Percentiles rank a stretch among this genome's conserved stretches.
phyloP scores from a whole-genome alignment of 345 rosid genomes.

The Salix koriyanagi region DNA sequence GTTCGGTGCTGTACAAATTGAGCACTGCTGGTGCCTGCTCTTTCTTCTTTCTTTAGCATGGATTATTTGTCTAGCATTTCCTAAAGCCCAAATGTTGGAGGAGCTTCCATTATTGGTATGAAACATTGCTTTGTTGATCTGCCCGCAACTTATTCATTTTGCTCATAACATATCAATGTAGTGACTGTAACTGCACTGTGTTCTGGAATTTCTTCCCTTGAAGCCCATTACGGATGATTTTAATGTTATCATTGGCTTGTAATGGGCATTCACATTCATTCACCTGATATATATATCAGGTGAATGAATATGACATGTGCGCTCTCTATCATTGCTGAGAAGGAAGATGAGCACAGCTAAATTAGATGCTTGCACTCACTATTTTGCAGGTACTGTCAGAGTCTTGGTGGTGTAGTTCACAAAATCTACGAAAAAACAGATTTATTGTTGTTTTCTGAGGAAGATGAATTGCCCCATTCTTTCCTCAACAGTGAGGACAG shows the following conservation, averaged over 20 bases:
- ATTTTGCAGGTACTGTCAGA: conserved; percentile 53
- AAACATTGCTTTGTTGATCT: not conserved
- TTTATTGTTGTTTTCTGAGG: conserved; percentile 53
- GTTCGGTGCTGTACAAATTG: not conserved
- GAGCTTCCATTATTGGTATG: not conserved
- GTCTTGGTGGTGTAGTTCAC: conserved; percentile 58
- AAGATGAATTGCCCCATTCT: conserved; percentile 51
- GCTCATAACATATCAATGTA: not conserved
- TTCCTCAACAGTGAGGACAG: conserved; percentile 70
- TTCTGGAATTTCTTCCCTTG: not conserved
- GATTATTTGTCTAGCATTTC: not conserved
- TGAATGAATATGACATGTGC: not conserved
- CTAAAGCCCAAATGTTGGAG: not conserved
- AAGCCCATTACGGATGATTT: not conserved
- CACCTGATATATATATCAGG: too few relatives aligned
- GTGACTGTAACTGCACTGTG: not conserved
- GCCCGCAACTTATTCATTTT: not conserved
- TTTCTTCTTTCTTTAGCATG: not conserved
- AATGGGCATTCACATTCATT: not conserved
- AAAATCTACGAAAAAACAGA: conserved; percentile 73
- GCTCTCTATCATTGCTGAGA: not conserved
- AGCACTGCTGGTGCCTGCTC: not conserved
- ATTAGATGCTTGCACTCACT: conserved; percentile 9
- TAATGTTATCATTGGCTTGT: not conserved
- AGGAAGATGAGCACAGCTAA: not conserved